Conservation (phyloP, 805 yeast species). For the Pichia membranifaciens region DNA sequence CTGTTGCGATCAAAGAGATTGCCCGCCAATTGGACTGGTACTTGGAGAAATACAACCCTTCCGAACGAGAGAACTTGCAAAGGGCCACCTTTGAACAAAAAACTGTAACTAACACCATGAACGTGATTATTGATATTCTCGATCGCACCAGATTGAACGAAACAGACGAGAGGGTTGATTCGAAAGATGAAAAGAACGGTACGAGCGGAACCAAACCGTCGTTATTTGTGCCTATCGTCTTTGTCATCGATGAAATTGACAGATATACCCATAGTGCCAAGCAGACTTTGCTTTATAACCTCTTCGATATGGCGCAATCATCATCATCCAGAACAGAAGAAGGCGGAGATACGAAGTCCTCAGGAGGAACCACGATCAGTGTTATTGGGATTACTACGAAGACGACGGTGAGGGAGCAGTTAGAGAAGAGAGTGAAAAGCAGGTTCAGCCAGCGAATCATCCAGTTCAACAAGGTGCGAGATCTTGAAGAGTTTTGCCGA, state of each 20-base stretch:
- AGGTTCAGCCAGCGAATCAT: constrained; percentile 80
- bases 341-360: background rate
- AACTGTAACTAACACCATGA: constrained; percentile 55
- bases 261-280: constrained; percentile 62
- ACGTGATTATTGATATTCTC: constrained; percentile 47
- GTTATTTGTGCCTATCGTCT: constrained; percentile 52
- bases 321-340: constrained; percentile 25
- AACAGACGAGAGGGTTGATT: constrained; percentile 17
- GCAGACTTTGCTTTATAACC: constrained; percentile 80
- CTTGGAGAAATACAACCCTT: constrained; percentile 15
- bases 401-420: constrained; percentile 66
- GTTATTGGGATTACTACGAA: constrained; percentile 77
- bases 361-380: constrained; percentile 61
- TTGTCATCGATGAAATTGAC: constrained; percentile 83
- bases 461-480: constrained; percentile 46
- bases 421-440: constrained; percentile 88
- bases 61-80: constrained; percentile 12
- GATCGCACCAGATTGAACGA: constrained; percentile 31
- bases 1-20: constrained; percentile 73
- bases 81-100: constrained; percentile 38
- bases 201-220: constrained; percentile 7
- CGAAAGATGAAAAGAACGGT: background rate
- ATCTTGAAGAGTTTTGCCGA: constrained; percentile 44
- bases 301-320: constrained; percentile 79
- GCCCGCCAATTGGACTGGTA: constrained; percentile 70